A percentile compares a stretch with the other conserved stretches of the same genome.
Conservation (phyloP, 2,329 filamentous ascomycete species). For the Chrysosporium queenslandicum region DNA sequence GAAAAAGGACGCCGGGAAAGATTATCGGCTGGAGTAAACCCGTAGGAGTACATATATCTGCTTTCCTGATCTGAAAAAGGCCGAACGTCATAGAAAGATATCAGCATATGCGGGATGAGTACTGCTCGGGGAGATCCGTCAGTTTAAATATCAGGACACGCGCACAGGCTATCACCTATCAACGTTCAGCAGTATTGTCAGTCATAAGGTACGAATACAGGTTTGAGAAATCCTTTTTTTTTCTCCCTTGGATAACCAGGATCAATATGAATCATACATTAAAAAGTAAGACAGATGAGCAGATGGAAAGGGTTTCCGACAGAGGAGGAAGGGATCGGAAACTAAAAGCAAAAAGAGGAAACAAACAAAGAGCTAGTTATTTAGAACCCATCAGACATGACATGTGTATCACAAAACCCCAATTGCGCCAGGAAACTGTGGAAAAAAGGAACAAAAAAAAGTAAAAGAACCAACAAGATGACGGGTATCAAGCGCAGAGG, state of each 20-base stretch:
- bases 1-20: too few relatives aligned
- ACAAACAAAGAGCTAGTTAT: too few relatives aligned
- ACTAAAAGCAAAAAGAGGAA: slow-evolving; percentile 12
- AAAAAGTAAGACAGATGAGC: background rate
- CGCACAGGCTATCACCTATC: background rate
- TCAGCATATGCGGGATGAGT: too few relatives aligned
- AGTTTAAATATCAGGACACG: too few relatives aligned
- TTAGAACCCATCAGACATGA: slow-evolving; percentile 37
- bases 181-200: background rate
- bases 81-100: too few relatives aligned
- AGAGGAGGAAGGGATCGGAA: background rate
- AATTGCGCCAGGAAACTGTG: slow-evolving; percentile 3
- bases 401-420: slow-evolving; percentile 17
- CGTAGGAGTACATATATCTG: too few relatives aligned
- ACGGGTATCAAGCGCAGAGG: slow-evolving; percentile 12
- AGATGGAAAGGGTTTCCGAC: background rate
- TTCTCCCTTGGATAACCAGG: background rate
- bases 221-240: background rate
- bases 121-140: background rate
- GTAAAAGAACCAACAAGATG: background rate
- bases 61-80: too few relatives aligned
- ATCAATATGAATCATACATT: slow-evolving; percentile 6
- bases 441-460: background rate
- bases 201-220: background rate
- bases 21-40: too few relatives aligned